Conservation (phyloP, 495 filamentous ascomycete genomes). For the Extremus antarcticus region DNA sequence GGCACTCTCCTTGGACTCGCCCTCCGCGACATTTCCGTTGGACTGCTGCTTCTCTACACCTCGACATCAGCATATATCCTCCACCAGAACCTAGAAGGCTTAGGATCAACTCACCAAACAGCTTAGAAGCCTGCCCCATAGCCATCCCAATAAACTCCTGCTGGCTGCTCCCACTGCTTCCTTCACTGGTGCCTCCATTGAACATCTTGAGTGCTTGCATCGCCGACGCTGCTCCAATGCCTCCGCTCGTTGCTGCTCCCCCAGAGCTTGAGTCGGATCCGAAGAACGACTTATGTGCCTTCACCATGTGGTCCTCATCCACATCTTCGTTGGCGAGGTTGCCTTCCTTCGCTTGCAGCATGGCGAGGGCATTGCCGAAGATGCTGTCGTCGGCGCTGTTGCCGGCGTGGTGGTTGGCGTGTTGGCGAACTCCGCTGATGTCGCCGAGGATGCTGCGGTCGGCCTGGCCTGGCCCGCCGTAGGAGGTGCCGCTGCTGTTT, state of each 20-base stretch:
- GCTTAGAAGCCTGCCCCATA: slow-evolving; percentile 54
- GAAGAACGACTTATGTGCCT: slow-evolving; percentile 48
- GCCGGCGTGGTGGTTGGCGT: slow-evolving; percentile 42
- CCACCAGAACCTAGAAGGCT: not conserved
- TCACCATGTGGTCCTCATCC: slow-evolving; percentile 46
- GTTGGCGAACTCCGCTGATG: slow-evolving; percentile 36
- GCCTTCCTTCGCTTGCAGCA: slow-evolving; percentile 36
- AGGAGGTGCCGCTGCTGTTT: not conserved
- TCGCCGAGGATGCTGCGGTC: slow-evolving; percentile 34
- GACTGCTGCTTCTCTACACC: slow-evolving; percentile 13
- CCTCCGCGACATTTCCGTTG: slow-evolving; percentile 14
- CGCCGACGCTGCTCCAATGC: slow-evolving; percentile 51
- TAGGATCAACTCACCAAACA: slow-evolving; percentile 49
- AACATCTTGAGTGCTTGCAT: slow-evolving; percentile 64
- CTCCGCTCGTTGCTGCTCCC: slow-evolving; percentile 21
- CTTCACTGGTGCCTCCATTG: slow-evolving; percentile 25
- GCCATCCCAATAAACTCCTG: slow-evolving; percentile 56
- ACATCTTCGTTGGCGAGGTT: slow-evolving; percentile 37
- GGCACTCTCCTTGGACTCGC: slow-evolving; percentile 50
- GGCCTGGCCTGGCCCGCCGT: slow-evolving; percentile 21
- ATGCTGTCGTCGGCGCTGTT: slow-evolving; percentile 35
- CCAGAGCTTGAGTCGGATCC: slow-evolving; percentile 30
- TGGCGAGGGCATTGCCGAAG: slow-evolving; percentile 40
- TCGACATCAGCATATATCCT: not conserved
- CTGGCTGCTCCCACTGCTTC: slow-evolving; percentile 34